Base-by-base conservation (phyloP, 2,329 filamentous ascomycete genomes). In the Fusarium buharicum region DNA sequence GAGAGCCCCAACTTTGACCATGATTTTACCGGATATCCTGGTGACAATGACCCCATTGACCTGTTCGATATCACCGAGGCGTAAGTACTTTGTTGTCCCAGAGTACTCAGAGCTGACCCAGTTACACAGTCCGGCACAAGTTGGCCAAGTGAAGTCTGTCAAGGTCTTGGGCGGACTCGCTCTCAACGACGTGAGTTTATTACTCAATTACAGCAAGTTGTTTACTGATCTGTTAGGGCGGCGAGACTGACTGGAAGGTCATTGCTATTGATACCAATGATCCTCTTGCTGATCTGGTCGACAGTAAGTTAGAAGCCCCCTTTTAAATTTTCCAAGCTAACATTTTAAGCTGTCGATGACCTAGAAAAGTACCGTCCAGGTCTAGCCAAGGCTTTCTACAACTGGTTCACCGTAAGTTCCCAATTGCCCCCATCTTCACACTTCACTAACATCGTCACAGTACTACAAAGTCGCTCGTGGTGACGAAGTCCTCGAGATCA, bases 1-100 rank as follows among this genome's bases (percentile, higher is more conserved):
- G 78, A 80, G 64, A 76, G 75, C 45, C 75, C 77, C 18, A 79
- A 79, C 55, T 70, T 74, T 31, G 61, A 76, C 16, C 76, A 79
- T 40, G 66, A 72, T 16, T 76, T 77, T 48, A 79, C 78, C 14
- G 72, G 72, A 0, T 71, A 60, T 7, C 55, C 70, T 1, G 78
- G 78, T 1, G 78, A 80, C 55, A 79, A 80, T 9, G 78, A 79
- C 17, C 78, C 78, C 0, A 73, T 79, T 14, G 78, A 79, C 46
- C 46, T 79, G 1, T 77, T 79, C 14, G 78, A 79, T 9, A 72
- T 77, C 34, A 70, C 72, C 55, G 75, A 68, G 47, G 62, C 49
- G 54, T 52, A 27, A 10, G 68, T 39, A 10, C 9, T 5, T 2
- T 2, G 4, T 12, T 24, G 1, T 1, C 2, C 4, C 1, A 0